phyloP scores from a whole-genome alignment of 225 moss, liverwort and hornwort species.

The Antitrichia curtipendula region DNA sequence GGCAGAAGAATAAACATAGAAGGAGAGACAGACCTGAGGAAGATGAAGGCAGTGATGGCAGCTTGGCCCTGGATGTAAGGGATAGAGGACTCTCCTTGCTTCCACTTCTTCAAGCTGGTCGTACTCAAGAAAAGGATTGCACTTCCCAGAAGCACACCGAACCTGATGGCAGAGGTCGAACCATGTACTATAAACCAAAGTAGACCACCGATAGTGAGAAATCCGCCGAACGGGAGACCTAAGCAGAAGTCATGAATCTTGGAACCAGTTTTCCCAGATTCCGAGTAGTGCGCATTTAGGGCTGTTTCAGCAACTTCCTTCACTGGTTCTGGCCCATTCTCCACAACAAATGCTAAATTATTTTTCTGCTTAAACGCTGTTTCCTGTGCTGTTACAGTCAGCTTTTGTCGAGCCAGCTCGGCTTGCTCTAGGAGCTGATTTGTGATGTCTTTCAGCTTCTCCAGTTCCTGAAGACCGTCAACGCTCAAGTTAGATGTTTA shows the following conservation, averaged over 20 bases:
- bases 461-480: constrained; percentile 29
- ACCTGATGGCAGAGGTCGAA: constrained; percentile 69
- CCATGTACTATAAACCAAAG: constrained; percentile 81
- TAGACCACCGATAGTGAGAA: constrained; percentile 58
- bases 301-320: constrained; percentile 85
- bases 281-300: constrained; percentile 68
- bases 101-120: constrained; percentile 89
- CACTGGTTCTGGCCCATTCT: constrained; percentile 82
- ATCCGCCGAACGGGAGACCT: constrained; percentile 75
- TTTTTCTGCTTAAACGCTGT: constrained; percentile 71
- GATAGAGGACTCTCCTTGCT: constrained; percentile 62
- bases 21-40: constrained; percentile 24
- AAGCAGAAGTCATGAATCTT: constrained; percentile 98
- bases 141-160: constrained; percentile 86
- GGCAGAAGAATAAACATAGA: background rate
- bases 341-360: constrained; percentile 63
- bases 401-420: constrained; percentile 52
- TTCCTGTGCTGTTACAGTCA: constrained; percentile 64
- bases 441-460: constrained; percentile 79
- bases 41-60: constrained; percentile 66
- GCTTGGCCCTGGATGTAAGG: constrained; percentile 78
- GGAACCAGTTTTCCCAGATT: constrained; percentile 40
- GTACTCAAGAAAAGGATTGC: constrained; percentile 67
- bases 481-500: background rate
- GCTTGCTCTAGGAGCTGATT: constrained; percentile 78